phyloP scores from a whole-genome alignment of 106 monocot genomes.

The Apostasia shenzhenica region DNA sequence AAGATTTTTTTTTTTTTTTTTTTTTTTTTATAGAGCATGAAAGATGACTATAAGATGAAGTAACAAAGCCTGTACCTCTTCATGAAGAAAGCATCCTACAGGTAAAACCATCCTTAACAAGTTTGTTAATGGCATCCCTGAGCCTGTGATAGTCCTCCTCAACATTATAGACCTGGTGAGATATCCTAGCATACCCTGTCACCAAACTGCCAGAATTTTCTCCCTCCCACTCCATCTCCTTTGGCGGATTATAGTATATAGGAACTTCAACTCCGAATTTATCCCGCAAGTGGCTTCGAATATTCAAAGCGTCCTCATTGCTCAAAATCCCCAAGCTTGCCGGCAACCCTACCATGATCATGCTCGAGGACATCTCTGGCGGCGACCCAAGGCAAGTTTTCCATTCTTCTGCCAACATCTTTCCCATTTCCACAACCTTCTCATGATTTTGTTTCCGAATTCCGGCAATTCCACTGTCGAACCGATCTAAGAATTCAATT shows the following conservation, averaged over 20 bases:
- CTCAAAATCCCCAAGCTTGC: slow-evolving; percentile 21
- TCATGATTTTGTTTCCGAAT: slow-evolving; percentile 46
- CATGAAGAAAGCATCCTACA: slow-evolving; percentile 29
- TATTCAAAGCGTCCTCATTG: slow-evolving; percentile 29
- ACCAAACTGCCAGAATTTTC: slow-evolving; percentile 8
- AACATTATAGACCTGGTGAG: slow-evolving; percentile 69
- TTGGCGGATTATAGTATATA: slow-evolving; percentile 28
- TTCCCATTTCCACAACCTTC: slow-evolving; percentile 55
- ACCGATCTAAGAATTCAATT: slow-evolving; percentile 39
- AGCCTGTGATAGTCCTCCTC: slow-evolving; percentile 41
- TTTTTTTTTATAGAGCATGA: background rate
- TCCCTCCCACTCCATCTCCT: background rate
- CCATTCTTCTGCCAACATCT: slow-evolving; percentile 46
- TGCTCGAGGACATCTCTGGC: slow-evolving; percentile 43
- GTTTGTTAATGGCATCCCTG: slow-evolving; percentile 48
- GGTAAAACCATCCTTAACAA: slow-evolving; percentile 38
- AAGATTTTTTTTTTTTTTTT: too few species aligned
- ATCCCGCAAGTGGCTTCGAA: slow-evolving; percentile 33
- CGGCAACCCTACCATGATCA: slow-evolving; percentile 62
- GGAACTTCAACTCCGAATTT: slow-evolving; percentile 46
- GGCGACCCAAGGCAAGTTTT: slow-evolving; percentile 40
- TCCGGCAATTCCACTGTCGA: slow-evolving; percentile 49
- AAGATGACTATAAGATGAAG: background rate
- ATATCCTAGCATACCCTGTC: slow-evolving; percentile 56
- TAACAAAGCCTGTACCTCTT: background rate